Evolutionary conservation across 2,329 filamentous ascomycete species (phyloP).

Genomic region (Dactylellina leptospora): DNA sequence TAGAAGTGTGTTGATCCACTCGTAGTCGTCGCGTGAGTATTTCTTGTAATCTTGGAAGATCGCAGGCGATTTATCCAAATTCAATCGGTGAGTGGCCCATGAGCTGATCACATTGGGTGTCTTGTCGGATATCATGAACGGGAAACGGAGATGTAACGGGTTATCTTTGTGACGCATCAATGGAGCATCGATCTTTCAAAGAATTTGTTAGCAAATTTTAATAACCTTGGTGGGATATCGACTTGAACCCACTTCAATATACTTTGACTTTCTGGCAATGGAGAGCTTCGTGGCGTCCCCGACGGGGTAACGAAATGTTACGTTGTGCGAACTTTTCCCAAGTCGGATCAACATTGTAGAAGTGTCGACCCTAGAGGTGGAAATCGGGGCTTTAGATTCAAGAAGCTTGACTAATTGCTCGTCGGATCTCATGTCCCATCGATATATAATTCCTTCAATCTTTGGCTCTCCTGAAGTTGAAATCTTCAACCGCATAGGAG

Average conservation of each 20-base stretch:
- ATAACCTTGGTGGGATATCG: too few relatives aligned
- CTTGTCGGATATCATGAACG: background rate
- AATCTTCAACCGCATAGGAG: background rate
- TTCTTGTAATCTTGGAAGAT: constrained; percentile 30
- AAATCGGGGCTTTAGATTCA: constrained; percentile 9
- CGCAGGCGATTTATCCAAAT: constrained; percentile 52
- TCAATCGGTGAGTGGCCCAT: constrained; percentile 43
- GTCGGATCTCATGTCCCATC: constrained; percentile 17
- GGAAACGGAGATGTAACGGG: constrained; percentile 10
- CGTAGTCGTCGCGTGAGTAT: background rate
- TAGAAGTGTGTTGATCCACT: constrained; percentile 38
- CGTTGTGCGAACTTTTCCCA: constrained; percentile 4
- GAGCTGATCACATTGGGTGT: background rate
- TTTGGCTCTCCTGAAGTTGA: background rate
- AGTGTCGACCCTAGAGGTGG: background rate
- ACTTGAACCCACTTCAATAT: constrained; percentile 36
- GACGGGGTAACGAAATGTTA: constrained; percentile 19
- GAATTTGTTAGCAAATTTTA: too few relatives aligned
- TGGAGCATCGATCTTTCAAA: background rate
- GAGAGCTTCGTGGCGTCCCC: constrained; percentile 3
- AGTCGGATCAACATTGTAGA: constrained; percentile 5
- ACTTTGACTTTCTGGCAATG: constrained; percentile 30
- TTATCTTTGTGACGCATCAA: background rate
- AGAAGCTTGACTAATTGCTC: constrained; percentile 13
- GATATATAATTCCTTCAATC: constrained; percentile 6